Evolutionary conservation across 176 grass and related monocot genomes (phyloP).

Genomic region (Carex kokanica): DNA sequence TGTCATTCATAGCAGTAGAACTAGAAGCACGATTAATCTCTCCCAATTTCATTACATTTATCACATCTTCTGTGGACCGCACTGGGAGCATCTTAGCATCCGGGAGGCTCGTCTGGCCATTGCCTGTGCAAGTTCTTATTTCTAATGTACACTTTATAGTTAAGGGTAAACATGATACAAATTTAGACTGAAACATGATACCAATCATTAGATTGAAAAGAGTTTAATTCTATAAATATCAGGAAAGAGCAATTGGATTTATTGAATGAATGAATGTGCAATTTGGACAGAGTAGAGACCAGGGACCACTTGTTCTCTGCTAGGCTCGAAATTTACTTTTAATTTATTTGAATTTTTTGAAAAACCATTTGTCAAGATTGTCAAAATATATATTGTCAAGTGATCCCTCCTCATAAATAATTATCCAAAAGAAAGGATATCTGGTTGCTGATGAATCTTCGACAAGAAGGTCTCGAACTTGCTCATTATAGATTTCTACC

Average conservation of each 20-base stretch:
- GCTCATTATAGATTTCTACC: conserved; percentile 94
- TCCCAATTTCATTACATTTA: conserved; percentile 69
- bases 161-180: conserved; percentile 35
- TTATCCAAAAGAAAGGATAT: conserved; percentile 71
- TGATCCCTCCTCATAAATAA: neutral
- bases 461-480: conserved; percentile 67
- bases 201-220: neutral
- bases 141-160: conserved; percentile 60
- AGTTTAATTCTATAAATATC: neutral
- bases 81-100: conserved; percentile 63
- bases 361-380: too few relatives aligned
- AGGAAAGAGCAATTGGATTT: neutral
- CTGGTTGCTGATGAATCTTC: conserved; percentile 59
- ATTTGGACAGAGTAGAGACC: too few relatives aligned
- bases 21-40: conserved; percentile 72
- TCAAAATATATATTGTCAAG: too few relatives aligned
- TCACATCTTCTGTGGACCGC: conserved; percentile 71
- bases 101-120: conserved; percentile 58
- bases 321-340: too few relatives aligned
- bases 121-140: conserved; percentile 54
- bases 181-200: too few relatives aligned
- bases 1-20: conserved; percentile 76
- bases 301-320: too few relatives aligned
- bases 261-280: neutral
- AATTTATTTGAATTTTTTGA: too few relatives aligned